A percentile compares a stretch with the other conserved stretches of the same genome.
Evolutionary conservation across 2,329 filamentous ascomycete genomes (phyloP).

Genomic region (Colletotrichum endophyticum): DNA sequence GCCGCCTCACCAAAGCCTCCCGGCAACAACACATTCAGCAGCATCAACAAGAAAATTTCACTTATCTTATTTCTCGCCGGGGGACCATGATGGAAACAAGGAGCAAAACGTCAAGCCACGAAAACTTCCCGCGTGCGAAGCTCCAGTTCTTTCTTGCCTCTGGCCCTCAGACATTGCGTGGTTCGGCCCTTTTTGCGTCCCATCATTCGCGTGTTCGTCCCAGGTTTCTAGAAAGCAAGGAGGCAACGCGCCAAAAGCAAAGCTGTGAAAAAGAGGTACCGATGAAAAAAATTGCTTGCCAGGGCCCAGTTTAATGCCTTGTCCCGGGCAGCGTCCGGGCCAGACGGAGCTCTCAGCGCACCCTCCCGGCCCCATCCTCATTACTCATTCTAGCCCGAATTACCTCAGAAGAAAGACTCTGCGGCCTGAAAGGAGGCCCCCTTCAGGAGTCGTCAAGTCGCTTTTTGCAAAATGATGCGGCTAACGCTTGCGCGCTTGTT

Average conservation of each 20-base stretch:
- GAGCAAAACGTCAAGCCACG: neutral
- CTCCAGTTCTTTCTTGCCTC: conserved; percentile 9
- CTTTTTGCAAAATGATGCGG: neutral
- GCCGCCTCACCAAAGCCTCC: neutral
- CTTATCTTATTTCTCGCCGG: neutral
- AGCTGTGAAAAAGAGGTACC: neutral
- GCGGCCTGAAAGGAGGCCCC: neutral
- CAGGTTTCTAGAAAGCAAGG: neutral
- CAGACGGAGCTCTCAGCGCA: conserved; percentile 19
- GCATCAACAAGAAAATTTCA: neutral
- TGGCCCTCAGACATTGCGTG: conserved; percentile 1
- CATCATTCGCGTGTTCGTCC: neutral
- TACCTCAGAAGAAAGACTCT: conserved; percentile 1
- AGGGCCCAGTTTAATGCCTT: conserved; percentile 18
- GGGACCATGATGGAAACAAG: neutral
- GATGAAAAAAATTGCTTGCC: conserved; percentile 6
- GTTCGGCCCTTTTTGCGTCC: conserved; percentile 7
- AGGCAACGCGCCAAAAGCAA: neutral
- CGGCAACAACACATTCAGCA: neutral
- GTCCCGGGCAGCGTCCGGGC: conserved; percentile 18
- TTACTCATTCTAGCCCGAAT: conserved; percentile 18
- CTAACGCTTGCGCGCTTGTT: neutral
- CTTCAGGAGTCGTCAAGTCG: neutral
- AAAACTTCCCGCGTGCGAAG: neutral
- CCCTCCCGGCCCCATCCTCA: conserved; percentile 14